Base-by-base conservation (phyloP, 148 eudicot species). In the Mesembryanthemum crystallinum region DNA sequence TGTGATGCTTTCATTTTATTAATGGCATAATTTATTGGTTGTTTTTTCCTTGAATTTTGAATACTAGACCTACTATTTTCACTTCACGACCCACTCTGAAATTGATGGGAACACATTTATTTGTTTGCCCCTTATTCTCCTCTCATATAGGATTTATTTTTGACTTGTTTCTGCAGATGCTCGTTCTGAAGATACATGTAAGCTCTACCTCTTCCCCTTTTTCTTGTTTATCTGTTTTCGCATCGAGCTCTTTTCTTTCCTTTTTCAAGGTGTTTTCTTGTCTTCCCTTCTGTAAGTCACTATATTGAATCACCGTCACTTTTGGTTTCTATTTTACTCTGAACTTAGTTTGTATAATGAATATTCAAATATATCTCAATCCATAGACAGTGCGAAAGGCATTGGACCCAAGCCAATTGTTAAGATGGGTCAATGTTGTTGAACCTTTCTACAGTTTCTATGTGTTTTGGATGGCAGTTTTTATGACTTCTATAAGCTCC, bases 121-220 rank as follows among this genome's bases (percentile, higher is more conserved):
- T 42, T 76, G 35, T 60, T 45, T 30, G 7, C 21, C 52, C 5
- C n/a, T 15, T 32, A 59, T 59, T 27, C 58, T 67, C 37, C 3
- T 6, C 37, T 35, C 8, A 47, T 60, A n/a, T 58, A 21, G 49
- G 57, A 43, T 18, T n/a, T 64, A 14, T 27, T 43, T n/a, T 57
- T 81, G 3, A 37, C 51, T 63, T 83, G 47, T 55, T 57, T 80
- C 29, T 86, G 86, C 98, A 93, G 98, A 82, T 91, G 73, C 77
- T 85, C 68, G 79, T 91, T 71, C 69, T 89, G 77, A 89, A 82
- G 86, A 80, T 81, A 59, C 82, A 82, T 79, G 98, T 93, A 86
- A 89, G 98, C 85, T 81, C 72, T 49, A 42, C 69, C 67, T 70
- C 72, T 65, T 55, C 25, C 70, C 59, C 7, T 29, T 42, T 33